phyloP scores from a whole-genome alignment of 2,329 filamentous ascomycete species.

The Talaromyces sp. region DNA sequence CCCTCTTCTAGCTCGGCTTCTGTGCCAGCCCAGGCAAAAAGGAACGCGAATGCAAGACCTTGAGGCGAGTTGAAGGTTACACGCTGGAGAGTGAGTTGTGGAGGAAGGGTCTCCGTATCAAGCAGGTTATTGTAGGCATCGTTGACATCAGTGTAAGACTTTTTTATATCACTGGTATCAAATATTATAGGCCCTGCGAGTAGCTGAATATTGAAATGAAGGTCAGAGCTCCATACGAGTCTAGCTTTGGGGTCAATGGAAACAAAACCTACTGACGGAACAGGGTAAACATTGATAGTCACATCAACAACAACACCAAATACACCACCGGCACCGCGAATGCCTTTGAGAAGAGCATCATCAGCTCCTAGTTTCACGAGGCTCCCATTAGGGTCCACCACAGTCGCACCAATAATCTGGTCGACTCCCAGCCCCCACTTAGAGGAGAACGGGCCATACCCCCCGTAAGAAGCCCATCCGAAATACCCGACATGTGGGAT shows the following conservation, averaged over 20 bases:
- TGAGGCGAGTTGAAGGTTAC: constrained; percentile 12
- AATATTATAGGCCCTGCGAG: constrained; percentile 21
- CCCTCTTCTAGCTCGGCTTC: constrained; percentile 11
- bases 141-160: constrained; percentile 13
- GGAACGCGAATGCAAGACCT: constrained; percentile 11
- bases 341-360: constrained; percentile 13
- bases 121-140: constrained; percentile 15
- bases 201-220: constrained; percentile 8
- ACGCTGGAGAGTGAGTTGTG: constrained; percentile 17
- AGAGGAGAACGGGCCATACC: constrained; percentile 36
- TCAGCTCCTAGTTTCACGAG: constrained; percentile 12
- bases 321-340: constrained; percentile 22
- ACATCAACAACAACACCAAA: constrained; percentile 25
- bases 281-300: constrained; percentile 18
- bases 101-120: constrained; percentile 4
- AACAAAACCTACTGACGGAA: constrained; percentile 7
- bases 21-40: constrained; percentile 16
- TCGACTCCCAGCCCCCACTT: constrained; percentile 40
- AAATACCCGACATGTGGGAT: constrained; percentile 34
- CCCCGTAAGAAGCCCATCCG: constrained; percentile 41
- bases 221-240: background rate
- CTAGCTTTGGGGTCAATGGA: no score
- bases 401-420: constrained; percentile 36
- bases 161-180: constrained; percentile 15
- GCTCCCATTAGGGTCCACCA: constrained; percentile 15